These are phyloP conservation scores for Penicillium verhagenii DNA, from an alignment of 495 filamentous ascomycete genomes.

Conservation along the genomic window DNA sequence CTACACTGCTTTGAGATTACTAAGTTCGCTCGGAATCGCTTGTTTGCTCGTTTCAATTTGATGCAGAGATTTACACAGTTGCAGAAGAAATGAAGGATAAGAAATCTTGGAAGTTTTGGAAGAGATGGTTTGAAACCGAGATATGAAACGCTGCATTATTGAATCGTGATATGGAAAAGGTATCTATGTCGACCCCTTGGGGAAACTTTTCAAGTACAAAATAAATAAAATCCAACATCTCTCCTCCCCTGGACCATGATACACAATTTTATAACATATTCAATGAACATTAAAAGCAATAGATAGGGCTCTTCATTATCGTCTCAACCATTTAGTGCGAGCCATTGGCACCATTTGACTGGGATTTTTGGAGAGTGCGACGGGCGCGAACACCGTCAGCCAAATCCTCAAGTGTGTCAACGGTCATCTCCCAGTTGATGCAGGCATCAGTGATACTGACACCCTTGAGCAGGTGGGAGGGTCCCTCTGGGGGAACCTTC, in stretches of 20 bases:
- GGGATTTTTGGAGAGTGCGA: constrained; percentile 43
- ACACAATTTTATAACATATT: constrained; percentile 5
- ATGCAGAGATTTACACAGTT: too few relatives aligned
- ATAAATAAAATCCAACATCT: neutral
- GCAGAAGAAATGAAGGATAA: too few relatives aligned
- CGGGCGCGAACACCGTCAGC: constrained; percentile 80
- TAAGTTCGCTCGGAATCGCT: too few relatives aligned
- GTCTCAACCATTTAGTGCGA: constrained; percentile 18
- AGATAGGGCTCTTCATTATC: neutral
- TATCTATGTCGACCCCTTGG: constrained; percentile 19
- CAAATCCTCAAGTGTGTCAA: constrained; percentile 79
- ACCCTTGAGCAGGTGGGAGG: constrained; percentile 76
- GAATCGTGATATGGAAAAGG: constrained; percentile 18
- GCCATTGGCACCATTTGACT: constrained; percentile 37
- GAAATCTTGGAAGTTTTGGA: too few relatives aligned
- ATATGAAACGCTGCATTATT: constrained; percentile 2
- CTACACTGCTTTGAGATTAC: neutral
- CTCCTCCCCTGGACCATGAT: neutral
- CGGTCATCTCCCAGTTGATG: constrained; percentile 89
- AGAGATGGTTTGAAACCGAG: neutral
- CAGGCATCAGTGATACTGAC: constrained; percentile 98
- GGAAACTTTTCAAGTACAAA: neutral
- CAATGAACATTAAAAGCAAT: neutral
- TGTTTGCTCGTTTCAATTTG: too few relatives aligned
- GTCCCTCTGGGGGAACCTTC: constrained; percentile 85